Conservation (phyloP, 2,329 filamentous ascomycete genomes). For the Podosphaera xanthii region DNA sequence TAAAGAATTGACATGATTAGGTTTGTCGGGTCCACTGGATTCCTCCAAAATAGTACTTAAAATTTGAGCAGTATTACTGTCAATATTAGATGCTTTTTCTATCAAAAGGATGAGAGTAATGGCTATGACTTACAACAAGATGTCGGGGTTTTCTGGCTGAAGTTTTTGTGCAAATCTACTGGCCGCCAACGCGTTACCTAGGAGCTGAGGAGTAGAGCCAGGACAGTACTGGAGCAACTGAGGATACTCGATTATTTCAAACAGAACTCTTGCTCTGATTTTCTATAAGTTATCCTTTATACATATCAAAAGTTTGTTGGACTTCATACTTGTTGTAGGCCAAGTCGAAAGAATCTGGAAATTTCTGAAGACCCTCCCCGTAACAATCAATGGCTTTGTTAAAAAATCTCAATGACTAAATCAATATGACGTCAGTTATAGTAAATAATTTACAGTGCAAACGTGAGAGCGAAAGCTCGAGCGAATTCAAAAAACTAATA, state of each 20-base stretch:
- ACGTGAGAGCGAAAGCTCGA: conserved; percentile 1
- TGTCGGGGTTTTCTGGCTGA: conserved; percentile 39
- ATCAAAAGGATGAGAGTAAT: not conserved
- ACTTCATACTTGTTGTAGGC: conserved; percentile 47
- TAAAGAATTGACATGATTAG: conserved; percentile 19
- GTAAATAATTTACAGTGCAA: conserved; percentile 1
- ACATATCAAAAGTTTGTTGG: not conserved
- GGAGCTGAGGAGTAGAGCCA: conserved; percentile 26
- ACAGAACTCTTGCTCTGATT: conserved; percentile 39
- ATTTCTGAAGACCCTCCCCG: conserved; percentile 34
- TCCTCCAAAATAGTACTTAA: conserved; percentile 42
- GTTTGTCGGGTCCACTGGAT: conserved; percentile 22
- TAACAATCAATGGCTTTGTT: conserved; percentile 44
- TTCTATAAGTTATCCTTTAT: conserved; percentile 2
- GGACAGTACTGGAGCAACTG: conserved; percentile 36
- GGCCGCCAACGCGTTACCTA: conserved; percentile 37
- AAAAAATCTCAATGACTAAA: conserved; percentile 25
- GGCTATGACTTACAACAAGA: conserved; percentile 26
- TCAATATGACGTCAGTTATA: not conserved
- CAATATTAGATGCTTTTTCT: conserved; percentile 3
- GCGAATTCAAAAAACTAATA: conserved; percentile 1
- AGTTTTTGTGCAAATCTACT: conserved; percentile 38
- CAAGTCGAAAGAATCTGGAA: conserved; percentile 41
- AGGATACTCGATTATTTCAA: conserved; percentile 45
- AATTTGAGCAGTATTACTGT: conserved; percentile 42